Conservation (phyloP, 352 stramenopile genomes). For the Phytophthora constricta region DNA sequence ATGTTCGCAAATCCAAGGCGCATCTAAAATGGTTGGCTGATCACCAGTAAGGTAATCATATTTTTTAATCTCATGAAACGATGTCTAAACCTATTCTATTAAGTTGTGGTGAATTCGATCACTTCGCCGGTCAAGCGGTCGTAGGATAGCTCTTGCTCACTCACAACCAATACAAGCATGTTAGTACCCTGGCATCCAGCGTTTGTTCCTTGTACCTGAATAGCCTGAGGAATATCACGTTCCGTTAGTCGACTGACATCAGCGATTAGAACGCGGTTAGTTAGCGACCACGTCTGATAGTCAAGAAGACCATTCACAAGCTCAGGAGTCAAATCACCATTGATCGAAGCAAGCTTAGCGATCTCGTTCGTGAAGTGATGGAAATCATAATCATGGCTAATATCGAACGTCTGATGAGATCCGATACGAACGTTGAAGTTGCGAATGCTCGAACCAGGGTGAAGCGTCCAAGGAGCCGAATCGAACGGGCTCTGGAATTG, state of each 20-base stretch:
- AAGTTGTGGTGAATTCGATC: neutral
- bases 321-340: conserved; percentile 12
- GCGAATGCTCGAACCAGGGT: conserved; percentile 5
- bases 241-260: conserved; percentile 7
- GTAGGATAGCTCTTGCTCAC: neutral
- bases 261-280: conserved; percentile 2
- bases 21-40: conserved; percentile 15
- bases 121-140: conserved; percentile 2
- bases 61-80: conserved; percentile 10
- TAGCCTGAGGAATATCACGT: conserved; percentile 14
- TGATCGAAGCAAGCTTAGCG: neutral
- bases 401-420: neutral
- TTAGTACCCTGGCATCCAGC: conserved; percentile 24
- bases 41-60: conserved; percentile 11
- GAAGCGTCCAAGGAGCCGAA: conserved; percentile 4
- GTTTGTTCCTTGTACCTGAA: conserved; percentile 25
- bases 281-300: neutral
- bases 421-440: conserved; percentile 18
- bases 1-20: conserved; percentile 10
- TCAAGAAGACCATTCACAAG: conserved; percentile 8
- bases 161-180: conserved; percentile 18
- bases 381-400: conserved; percentile 11
- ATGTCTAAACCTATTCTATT: neutral
- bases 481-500: conserved; percentile 7
- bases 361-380: neutral